Conservation (phyloP, 176 grass and related monocot genomes). For the Thalia dealbata region DNA sequence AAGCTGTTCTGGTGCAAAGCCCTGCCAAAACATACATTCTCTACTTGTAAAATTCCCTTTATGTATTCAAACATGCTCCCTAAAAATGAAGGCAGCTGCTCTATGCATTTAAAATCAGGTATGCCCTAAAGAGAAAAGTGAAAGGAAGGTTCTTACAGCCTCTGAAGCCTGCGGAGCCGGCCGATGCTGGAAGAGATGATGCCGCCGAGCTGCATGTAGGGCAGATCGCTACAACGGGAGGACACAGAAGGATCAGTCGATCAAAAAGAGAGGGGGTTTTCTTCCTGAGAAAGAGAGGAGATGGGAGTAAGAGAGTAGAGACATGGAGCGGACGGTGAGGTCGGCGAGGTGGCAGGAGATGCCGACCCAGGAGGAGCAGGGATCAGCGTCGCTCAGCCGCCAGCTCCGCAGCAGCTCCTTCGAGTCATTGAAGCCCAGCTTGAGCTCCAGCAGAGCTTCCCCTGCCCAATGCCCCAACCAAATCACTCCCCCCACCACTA, state of each 20-base stretch:
- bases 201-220: slow-evolving; percentile 83
- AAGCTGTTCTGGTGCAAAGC: slow-evolving; percentile 96
- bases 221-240: slow-evolving; percentile 52
- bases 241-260: not conserved
- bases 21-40: slow-evolving; percentile 29
- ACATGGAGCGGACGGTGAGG: slow-evolving; percentile 98
- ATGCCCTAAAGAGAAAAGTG: not conserved
- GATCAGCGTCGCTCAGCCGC: slow-evolving; percentile 44
- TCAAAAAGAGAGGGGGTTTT: not conserved
- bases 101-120: not conserved
- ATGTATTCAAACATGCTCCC: not conserved
- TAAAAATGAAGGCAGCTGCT: not conserved
- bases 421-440: slow-evolving; percentile 68
- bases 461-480: slow-evolving; percentile 31
- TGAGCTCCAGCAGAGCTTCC: slow-evolving; percentile 66
- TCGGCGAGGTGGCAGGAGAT: slow-evolving; percentile 91
- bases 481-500: not conserved
- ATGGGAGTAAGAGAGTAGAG: not conserved
- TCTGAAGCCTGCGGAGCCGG: slow-evolving; percentile 72
- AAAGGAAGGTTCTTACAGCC: slow-evolving; percentile 34
- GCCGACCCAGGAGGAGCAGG: slow-evolving; percentile 75
- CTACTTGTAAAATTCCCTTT: not conserved
- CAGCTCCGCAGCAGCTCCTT: slow-evolving; percentile 48
- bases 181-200: slow-evolving; percentile 73
- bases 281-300: not conserved